phyloP scores from a whole-genome alignment of 1,139 yeast species.

The Pichia sp. region DNA sequence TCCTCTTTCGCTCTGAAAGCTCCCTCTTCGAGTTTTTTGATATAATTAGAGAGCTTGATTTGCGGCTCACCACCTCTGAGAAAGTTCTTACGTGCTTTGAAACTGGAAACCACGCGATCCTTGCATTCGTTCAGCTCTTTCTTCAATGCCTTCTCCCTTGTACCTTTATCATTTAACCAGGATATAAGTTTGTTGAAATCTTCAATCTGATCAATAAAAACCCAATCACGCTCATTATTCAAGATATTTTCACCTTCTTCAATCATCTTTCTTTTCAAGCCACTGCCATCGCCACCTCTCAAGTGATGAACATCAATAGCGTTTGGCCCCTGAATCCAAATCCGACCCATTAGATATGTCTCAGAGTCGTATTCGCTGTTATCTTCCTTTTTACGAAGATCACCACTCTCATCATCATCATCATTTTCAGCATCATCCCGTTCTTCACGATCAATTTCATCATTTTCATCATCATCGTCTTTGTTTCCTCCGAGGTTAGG shows the following conservation, averaged over 20 bases:
- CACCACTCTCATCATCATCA: conserved; percentile 38
- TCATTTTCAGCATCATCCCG: conserved; percentile 37
- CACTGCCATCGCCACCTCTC: conserved; percentile 9
- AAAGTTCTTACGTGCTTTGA: conserved; percentile 56
- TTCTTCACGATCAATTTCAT: conserved; percentile 36
- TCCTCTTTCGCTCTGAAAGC: conserved; percentile 21
- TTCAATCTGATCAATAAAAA: conserved; percentile 56
- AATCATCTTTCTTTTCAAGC: conserved; percentile 54
- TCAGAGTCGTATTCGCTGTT: conserved; percentile 39
- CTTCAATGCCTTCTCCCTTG: conserved; percentile 61
- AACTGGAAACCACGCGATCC: conserved; percentile 52
- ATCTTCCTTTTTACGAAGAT: conserved; percentile 33
- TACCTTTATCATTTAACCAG: conserved; percentile 78
- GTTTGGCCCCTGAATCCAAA: conserved; percentile 94
- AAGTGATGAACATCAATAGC: conserved; percentile 48
- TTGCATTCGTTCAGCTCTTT: conserved; percentile 57
- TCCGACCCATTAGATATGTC: conserved; percentile 76
- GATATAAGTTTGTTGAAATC: conserved; percentile 53
- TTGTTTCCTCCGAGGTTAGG: conserved; percentile 54
- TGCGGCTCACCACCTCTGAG: conserved; percentile 41
- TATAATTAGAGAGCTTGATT: conserved; percentile 36
- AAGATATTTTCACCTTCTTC: conserved; percentile 64
- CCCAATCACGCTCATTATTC: conserved; percentile 56
- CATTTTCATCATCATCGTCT: conserved; percentile 38
- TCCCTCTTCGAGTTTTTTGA: conserved; percentile 36